Conservation (phyloP, 805 yeast genomes). For the Hemisphaericaspora nanyangensis region DNA sequence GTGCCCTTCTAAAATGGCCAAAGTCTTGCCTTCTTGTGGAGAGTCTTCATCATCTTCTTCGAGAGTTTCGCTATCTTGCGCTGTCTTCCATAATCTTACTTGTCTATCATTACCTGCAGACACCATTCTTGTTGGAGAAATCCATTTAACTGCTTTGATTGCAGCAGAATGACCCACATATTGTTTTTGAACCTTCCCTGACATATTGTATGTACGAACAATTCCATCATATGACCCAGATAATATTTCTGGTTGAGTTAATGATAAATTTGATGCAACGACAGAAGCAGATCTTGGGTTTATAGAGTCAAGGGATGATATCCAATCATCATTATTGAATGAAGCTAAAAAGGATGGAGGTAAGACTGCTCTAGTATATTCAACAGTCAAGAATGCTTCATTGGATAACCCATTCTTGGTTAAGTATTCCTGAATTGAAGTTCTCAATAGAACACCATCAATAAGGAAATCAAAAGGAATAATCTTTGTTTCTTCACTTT, state of each 20-base stretch:
- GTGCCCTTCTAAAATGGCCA: constrained; percentile 88
- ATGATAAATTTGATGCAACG: constrained; percentile 17
- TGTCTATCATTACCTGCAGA: constrained; percentile 89
- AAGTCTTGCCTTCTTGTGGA: constrained; percentile 65
- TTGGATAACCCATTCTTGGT: constrained; percentile 71
- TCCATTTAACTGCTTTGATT: constrained; percentile 77
- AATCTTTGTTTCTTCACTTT: constrained; percentile 45
- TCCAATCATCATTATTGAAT: constrained; percentile 93
- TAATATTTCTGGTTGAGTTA: constrained; percentile 53
- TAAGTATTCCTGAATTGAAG: constrained; percentile 77
- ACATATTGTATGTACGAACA: constrained; percentile 80
- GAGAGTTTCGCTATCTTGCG: constrained; percentile 41
- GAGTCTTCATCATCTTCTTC: constrained; percentile 27
- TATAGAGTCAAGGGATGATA: constrained; percentile 65
- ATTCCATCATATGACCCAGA: constrained; percentile 95
- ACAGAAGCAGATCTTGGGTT: constrained; percentile 29
- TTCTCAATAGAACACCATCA: constrained; percentile 76
- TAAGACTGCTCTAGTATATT: constrained; percentile 85
- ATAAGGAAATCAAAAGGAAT: constrained; percentile 92
- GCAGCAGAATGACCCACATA: constrained; percentile 87
- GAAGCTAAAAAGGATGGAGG: constrained; percentile 93
- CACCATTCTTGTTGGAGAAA: constrained; percentile 69
- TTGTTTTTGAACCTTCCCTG: constrained; percentile 78
- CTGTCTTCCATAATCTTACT: constrained; percentile 80
- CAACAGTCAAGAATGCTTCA: constrained; percentile 75